These are phyloP conservation scores for Plasmopara viticola DNA, from an alignment of 352 stramenopile species.

Conservation along the genomic window DNA sequence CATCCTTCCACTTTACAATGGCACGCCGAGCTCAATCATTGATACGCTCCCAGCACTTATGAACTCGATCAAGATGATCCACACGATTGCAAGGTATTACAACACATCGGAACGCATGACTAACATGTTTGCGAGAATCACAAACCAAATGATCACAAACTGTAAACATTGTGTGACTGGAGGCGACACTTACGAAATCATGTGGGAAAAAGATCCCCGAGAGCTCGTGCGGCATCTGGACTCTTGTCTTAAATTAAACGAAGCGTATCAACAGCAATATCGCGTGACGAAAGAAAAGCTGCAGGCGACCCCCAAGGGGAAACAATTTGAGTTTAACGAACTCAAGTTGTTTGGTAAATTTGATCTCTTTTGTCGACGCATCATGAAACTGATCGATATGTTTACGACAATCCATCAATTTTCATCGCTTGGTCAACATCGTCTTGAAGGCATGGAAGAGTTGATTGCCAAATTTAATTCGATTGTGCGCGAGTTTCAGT, in stretches of 20 bases:
- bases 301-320: slow-evolving; percentile 91
- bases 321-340: slow-evolving; percentile 99
- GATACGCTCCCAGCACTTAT: slow-evolving; percentile 97
- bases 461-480: slow-evolving; percentile 92
- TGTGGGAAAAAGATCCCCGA: slow-evolving; percentile 94
- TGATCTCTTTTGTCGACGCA: slow-evolving; percentile 95
- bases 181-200: slow-evolving; percentile 80
- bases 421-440: slow-evolving; percentile 87
- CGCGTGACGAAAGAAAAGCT: slow-evolving; percentile 96
- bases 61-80: slow-evolving; percentile 99
- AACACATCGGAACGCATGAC: slow-evolving; percentile 98
- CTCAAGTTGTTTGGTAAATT: slow-evolving; percentile 99
- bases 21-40: slow-evolving; percentile 95
- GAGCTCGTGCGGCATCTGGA: slow-evolving; percentile 93
- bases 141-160: slow-evolving; percentile 98
- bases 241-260: slow-evolving; percentile 96
- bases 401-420: slow-evolving; percentile 98
- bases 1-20: slow-evolving; percentile 84
- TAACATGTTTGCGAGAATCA: slow-evolving; percentile 96
- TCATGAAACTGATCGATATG: slow-evolving; percentile 99
- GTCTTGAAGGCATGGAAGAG: slow-evolving; percentile 89
- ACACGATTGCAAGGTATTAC: slow-evolving; percentile 98
- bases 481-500: slow-evolving; percentile 96
- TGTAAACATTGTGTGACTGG: slow-evolving; percentile 94
- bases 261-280: slow-evolving; percentile 98